phyloP scores from a whole-genome alignment of 2,329 filamentous ascomycete species.

The Penicillium sp. region DNA sequence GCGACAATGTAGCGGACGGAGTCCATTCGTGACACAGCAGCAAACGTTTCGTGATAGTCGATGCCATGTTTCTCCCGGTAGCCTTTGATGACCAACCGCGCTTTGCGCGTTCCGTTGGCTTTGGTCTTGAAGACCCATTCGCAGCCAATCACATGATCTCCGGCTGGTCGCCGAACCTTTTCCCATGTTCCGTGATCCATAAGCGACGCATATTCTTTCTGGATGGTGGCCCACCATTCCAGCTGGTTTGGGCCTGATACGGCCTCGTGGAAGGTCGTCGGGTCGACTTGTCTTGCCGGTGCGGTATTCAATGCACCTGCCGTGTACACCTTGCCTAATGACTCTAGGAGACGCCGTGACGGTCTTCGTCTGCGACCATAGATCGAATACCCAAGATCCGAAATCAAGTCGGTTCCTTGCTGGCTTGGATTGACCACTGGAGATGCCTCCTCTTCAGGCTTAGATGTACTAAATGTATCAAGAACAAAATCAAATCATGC shows the following conservation, averaged over 20 bases:
- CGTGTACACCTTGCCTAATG: constrained; percentile 1
- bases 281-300: neutral
- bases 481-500: no score
- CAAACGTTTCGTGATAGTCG: no score
- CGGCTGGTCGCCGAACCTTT: neutral
- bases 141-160: no score
- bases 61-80: no score
- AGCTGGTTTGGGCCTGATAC: neutral
- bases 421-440: constrained; percentile 1
- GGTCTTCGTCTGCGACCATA: constrained; percentile 2
- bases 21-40: no score
- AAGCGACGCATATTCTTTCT: constrained; percentile 5
- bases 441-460: neutral
- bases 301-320: neutral
- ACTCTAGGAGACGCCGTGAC: constrained; percentile 1
- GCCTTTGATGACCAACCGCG: no score
- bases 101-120: no score
- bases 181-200: constrained; percentile 1
- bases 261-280: neutral
- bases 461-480: no score
- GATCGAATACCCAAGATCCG: constrained; percentile 1
- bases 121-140: no score
- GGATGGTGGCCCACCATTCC: constrained; percentile 2
- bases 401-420: neutral
- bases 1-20: no score